These are phyloP conservation scores for Cystobasidium onofrii DNA, from an alignment of 768 basidiomycete genomes.

Conservation along the genomic window DNA sequence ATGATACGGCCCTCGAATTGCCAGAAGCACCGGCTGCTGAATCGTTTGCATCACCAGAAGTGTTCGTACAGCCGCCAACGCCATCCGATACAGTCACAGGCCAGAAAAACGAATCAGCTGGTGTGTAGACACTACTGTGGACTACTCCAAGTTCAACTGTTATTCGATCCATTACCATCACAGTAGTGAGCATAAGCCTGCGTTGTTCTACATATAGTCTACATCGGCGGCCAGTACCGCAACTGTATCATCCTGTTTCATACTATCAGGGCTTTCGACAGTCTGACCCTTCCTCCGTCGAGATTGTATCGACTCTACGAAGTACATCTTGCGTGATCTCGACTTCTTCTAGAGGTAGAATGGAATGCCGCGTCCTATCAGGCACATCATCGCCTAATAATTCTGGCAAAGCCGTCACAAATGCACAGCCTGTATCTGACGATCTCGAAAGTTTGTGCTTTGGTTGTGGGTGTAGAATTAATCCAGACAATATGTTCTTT, in stretches of 20 bases:
- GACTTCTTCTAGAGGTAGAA: not conserved
- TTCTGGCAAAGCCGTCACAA: not conserved
- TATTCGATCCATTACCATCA: too few species aligned
- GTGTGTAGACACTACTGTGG: too few species aligned
- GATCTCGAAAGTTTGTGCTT: not conserved
- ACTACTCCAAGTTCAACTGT: too few species aligned
- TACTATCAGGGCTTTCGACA: not conserved
- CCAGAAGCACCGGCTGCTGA: too few species aligned
- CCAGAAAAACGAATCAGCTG: too few species aligned
- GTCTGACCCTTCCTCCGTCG: not conserved
- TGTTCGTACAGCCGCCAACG: not conserved
- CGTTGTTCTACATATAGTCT: too few species aligned
- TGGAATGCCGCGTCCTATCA: not conserved
- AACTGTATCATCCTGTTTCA: not conserved
- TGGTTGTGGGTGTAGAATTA: not conserved
- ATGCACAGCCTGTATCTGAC: not conserved
- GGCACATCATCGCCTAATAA: not conserved
- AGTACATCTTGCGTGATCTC: not conserved
- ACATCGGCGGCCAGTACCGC: too few species aligned
- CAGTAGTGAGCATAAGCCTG: too few species aligned
- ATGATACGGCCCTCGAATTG: too few species aligned
- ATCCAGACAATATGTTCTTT: not conserved
- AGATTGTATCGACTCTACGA: not conserved
- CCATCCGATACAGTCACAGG: not conserved
- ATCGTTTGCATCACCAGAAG: not conserved